phyloP scores from a whole-genome alignment of 2,329 filamentous ascomycete species.

The Claviceps arundinis region DNA sequence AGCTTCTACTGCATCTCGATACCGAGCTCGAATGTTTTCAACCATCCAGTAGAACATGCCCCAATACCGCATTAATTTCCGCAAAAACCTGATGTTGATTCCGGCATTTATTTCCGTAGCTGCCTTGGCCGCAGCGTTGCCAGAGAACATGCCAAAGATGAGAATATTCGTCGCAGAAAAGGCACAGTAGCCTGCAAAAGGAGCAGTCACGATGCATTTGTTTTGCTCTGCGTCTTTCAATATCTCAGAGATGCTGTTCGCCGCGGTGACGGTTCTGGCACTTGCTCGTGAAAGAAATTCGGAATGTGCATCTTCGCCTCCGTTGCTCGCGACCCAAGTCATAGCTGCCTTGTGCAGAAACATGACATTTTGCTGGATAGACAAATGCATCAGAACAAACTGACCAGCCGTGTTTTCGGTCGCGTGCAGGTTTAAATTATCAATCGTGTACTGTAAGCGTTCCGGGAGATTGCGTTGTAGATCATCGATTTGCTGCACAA shows the following conservation, averaged over 20 bases:
- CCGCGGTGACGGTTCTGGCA: constrained; percentile 66
- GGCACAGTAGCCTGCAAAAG: constrained; percentile 88
- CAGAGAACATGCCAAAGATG: constrained; percentile 81
- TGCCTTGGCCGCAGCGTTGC: constrained; percentile 60
- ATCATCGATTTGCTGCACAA: constrained; percentile 58
- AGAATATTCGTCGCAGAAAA: constrained; percentile 93
- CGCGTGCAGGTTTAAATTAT: constrained; percentile 75
- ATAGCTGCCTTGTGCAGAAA: constrained; percentile 85
- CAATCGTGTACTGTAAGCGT: constrained; percentile 57
- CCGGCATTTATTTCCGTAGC: constrained; percentile 73
- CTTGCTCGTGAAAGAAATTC: constrained; percentile 66
- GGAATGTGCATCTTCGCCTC: constrained; percentile 58
- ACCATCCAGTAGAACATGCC: constrained; percentile 97
- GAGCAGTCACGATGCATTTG: constrained; percentile 64
- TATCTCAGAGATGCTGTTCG: constrained; percentile 73
- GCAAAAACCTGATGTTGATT: constrained; percentile 79
- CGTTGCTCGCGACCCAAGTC: constrained; percentile 50
- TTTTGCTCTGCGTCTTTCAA: constrained; percentile 62
- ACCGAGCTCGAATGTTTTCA: constrained; percentile 82
- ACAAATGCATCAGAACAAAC: constrained; percentile 83
- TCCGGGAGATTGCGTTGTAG: constrained; percentile 59
- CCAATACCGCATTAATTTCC: constrained; percentile 96
- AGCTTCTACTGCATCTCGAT: constrained; percentile 73
- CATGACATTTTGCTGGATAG: constrained; percentile 76
- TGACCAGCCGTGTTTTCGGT: constrained; percentile 81